A percentile compares a stretch with the other conserved stretches of the same genome.
These are phyloP conservation scores for Porphyrellus cyaneotinctus DNA, from an alignment of 768 basidiomycete genomes.

Conservation along the genomic window DNA sequence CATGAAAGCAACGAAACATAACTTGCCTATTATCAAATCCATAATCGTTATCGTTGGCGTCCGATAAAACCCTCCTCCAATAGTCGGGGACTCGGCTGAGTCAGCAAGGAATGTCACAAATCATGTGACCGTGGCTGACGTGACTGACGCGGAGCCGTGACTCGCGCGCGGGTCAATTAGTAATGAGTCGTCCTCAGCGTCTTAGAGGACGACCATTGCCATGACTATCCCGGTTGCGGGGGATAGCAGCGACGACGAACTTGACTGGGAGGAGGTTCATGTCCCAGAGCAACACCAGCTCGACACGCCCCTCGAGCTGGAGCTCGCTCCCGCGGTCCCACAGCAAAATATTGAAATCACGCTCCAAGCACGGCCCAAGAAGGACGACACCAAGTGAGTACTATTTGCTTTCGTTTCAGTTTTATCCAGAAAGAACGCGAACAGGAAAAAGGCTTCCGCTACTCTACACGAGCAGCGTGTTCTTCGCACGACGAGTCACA, in stretches of 20 bases:
- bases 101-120: background rate
- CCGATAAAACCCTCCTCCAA: no score
- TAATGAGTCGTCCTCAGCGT: slow-evolving; percentile 8
- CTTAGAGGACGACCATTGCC: slow-evolving; percentile 4
- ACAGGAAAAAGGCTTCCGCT: slow-evolving; percentile 38
- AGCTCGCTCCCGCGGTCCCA: slow-evolving; percentile 29
- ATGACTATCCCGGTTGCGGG: slow-evolving; percentile 19
- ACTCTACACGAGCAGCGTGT: slow-evolving; percentile 64
- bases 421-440: slow-evolving; percentile 30
- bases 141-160: slow-evolving; percentile 23
- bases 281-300: slow-evolving; percentile 39
- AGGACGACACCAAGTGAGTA: slow-evolving; percentile 46
- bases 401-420: background rate
- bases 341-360: slow-evolving; percentile 67
- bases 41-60: no score
- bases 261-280: slow-evolving; percentile 78
- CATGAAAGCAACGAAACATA: no score
- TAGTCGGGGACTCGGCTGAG: no score
- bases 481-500: slow-evolving; percentile 77
- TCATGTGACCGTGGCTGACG: slow-evolving; percentile 18
- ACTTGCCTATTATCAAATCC: no score
- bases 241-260: slow-evolving; percentile 55
- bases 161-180: slow-evolving; percentile 1
- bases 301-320: slow-evolving; percentile 22
- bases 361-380: slow-evolving; percentile 44